A percentile compares a stretch with the other conserved stretches of the same genome.
Conservation (phyloP, 2,329 filamentous ascomycete species). For the Pyricularia sp. region DNA sequence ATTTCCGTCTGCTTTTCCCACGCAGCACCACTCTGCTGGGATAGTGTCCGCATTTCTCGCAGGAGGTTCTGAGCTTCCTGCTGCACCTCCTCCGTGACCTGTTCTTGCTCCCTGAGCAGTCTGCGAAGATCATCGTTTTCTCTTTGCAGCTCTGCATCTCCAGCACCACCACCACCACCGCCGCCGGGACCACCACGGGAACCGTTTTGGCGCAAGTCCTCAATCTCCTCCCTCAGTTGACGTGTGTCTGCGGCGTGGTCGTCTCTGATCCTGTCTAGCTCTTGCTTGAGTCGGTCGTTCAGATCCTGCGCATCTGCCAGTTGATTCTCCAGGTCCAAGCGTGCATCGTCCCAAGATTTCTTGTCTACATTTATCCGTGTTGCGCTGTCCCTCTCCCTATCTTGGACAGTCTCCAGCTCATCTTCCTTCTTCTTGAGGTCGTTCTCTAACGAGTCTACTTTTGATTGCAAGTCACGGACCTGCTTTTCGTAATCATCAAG, state of each 20-base stretch:
- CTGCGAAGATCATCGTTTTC: slow-evolving; percentile 62
- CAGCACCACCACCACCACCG: slow-evolving; percentile 23
- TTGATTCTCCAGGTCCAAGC: slow-evolving; percentile 60
- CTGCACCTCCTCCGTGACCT: slow-evolving; percentile 78
- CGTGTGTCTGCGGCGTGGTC: slow-evolving; percentile 57
- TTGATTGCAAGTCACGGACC: slow-evolving; percentile 64
- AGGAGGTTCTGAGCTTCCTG: slow-evolving; percentile 76
- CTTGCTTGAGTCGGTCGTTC: slow-evolving; percentile 70
- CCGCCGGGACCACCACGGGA: slow-evolving; percentile 8
- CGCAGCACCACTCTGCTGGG: slow-evolving; percentile 66
- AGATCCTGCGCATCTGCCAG: slow-evolving; percentile 64
- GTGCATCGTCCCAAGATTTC: slow-evolving; percentile 60
- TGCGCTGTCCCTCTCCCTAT: slow-evolving; percentile 46
- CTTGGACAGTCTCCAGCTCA: slow-evolving; percentile 51
- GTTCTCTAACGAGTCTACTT: slow-evolving; percentile 62
- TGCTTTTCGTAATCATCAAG: slow-evolving; percentile 75
- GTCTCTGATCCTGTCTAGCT: slow-evolving; percentile 64
- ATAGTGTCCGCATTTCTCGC: slow-evolving; percentile 80
- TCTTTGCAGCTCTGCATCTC: slow-evolving; percentile 47
- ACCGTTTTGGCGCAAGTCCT: slow-evolving; percentile 33
- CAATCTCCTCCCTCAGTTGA: slow-evolving; percentile 54
- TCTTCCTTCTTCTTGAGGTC: slow-evolving; percentile 63
- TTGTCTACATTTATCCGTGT: slow-evolving; percentile 51
- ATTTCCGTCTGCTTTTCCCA: slow-evolving; percentile 78
- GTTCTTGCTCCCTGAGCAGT: slow-evolving; percentile 63